Evolutionary conservation across 1,139 yeast genomes (phyloP).

Genomic region (Zygoascus sp.): DNA sequence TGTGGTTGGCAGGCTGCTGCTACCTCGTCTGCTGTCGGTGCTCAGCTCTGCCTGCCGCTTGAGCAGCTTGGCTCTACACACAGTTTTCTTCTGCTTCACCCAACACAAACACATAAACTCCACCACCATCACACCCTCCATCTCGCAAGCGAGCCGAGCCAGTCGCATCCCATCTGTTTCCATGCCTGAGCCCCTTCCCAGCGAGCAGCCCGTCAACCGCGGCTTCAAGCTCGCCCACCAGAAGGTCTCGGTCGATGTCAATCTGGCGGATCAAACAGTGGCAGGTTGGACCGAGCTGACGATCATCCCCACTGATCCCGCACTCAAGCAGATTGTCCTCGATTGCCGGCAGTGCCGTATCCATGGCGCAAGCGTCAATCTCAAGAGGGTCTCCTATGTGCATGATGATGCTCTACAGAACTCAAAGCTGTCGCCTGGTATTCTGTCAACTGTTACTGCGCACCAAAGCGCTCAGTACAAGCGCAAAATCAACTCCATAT

Average conservation of each 20-base stretch:
- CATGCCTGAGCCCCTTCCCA: constrained; percentile 9
- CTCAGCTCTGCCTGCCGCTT: too few species aligned
- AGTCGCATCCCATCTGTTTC: too few species aligned
- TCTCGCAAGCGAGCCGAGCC: too few species aligned
- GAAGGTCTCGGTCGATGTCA: constrained; percentile 65
- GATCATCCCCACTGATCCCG: constrained; percentile 62
- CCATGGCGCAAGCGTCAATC: constrained; percentile 59
- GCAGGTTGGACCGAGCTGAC: constrained; percentile 83
- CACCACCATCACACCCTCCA: too few species aligned
- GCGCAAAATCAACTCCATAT: constrained; percentile 57
- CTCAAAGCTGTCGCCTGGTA: constrained; percentile 39
- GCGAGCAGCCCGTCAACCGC: constrained; percentile 5
- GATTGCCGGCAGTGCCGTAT: constrained; percentile 80
- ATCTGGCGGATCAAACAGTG: constrained; percentile 47
- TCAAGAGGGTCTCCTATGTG: constrained; percentile 45
- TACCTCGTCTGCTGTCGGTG: too few species aligned
- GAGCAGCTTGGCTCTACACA: too few species aligned
- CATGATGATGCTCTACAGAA: constrained; percentile 50
- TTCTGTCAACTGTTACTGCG: constrained; percentile 33
- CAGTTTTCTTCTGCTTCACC: too few species aligned
- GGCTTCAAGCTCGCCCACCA: constrained; percentile 44
- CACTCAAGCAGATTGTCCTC: constrained; percentile 55
- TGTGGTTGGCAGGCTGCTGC: too few species aligned
- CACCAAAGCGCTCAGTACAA: constrained; percentile 63
- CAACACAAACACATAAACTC: too few species aligned